phyloP scores from a whole-genome alignment of 257 asterid species.

The Capsicum chinense region DNA sequence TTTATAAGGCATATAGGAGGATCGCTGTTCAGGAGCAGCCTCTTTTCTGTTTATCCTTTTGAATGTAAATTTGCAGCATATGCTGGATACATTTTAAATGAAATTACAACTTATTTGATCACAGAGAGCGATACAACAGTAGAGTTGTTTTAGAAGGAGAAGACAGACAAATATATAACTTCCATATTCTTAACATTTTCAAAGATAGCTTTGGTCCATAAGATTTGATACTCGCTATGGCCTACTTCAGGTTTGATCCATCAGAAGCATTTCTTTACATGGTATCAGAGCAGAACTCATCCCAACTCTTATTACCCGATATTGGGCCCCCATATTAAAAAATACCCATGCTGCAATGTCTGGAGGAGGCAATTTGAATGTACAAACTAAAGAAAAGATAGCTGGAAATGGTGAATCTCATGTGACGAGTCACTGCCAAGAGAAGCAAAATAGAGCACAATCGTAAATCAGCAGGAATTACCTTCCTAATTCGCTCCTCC shows the following conservation, averaged over 20 bases:
- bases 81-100: not conserved
- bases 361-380: constrained; percentile 14
- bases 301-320: not conserved
- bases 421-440: not conserved
- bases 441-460: constrained; percentile 4
- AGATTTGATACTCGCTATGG: no score
- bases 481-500: constrained; percentile 82
- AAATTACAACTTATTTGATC: not conserved
- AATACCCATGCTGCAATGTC: not conserved
- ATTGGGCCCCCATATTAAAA: not conserved
- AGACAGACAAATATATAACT: constrained; percentile 16
- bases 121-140: not conserved
- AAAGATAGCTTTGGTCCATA: not conserved
- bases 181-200: constrained; percentile 1
- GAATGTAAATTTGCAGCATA: not conserved
- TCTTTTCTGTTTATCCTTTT: not conserved
- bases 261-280: not conserved
- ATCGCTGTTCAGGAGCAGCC: not conserved
- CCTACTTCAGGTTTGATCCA: no score
- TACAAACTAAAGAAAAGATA: constrained; percentile 18
- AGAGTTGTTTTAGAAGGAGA: not conserved
- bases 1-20: not conserved
- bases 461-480: constrained; percentile 36
- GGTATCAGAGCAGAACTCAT: not conserved
- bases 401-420: constrained; percentile 7